Base-by-base conservation (phyloP, 1,284 basidiomycete species). In the Cutaneotrichosporon sp. region DNA sequence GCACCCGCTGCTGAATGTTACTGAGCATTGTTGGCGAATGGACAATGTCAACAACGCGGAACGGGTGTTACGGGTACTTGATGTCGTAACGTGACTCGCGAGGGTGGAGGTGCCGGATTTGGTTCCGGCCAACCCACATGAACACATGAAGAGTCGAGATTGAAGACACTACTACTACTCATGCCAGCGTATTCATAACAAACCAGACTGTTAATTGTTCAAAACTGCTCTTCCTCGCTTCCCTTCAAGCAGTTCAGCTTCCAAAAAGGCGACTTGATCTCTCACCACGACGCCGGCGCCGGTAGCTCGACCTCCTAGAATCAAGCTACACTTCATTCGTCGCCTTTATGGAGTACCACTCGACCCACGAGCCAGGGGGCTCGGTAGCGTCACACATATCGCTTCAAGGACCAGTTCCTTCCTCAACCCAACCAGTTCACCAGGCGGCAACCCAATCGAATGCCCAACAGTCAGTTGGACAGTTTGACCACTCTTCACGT, bases 101-200 rank as follows among this genome's bases (percentile, higher is more conserved):
- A n/a, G 42, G 10, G 34, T 56, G 46, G 60, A 49, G 60, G 53
- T 46, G 16, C 16, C 9, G 30, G 51, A 53, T 53, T 53, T 53
- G 36, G 58, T 42, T 34, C 34, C 49, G 58, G 51, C 6, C 18
- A n/a, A 4, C 42, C 6, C n/a, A n/a, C n/a, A n/a, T 5, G 34
- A 36, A 36, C 26, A 26, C 26, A 26, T 1, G 26, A 2, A 26
- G 26, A 26, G 26, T 26, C 26, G 26, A 26, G 26, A 26, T 26
- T 26, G 26, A 26, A 26, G 26, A 26, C 26, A 26, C 26, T 26
- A 26, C 26, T 26, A 26, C 26, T 46, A 46, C 42, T 46, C 42
- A 18, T 6, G 40, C 14, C 5, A 42, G 40, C 40, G 14, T 13
- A 42, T 42, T 13, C 40, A 42, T 6, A 13, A 18, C 40, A 9